Evolutionary conservation across 177 flowering plant species (phyloP).

Genomic region (Vitis hybrid): DNA sequence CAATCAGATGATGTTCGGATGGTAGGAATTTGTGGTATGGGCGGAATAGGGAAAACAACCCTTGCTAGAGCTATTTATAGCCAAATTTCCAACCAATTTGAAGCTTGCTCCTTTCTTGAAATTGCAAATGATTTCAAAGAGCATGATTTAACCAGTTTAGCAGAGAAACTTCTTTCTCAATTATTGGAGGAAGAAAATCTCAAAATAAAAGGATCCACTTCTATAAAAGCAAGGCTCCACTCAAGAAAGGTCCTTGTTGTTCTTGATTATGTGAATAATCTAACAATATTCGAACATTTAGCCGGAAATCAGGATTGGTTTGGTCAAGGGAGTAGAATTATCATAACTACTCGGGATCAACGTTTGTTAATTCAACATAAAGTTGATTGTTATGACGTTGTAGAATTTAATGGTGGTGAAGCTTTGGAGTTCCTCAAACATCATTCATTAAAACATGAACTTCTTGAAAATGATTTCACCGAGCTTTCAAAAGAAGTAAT

Average conservation of each 20-base stretch:
- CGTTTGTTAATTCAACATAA: rapidly evolving
- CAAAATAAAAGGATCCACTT: background rate
- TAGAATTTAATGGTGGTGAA: background rate
- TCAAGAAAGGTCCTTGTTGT: slow-evolving; percentile 12
- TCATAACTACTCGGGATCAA: slow-evolving; percentile 4
- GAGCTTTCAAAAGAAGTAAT: background rate
- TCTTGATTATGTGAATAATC: slow-evolving; percentile 16
- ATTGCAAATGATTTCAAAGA: slow-evolving; percentile 6
- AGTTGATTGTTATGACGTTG: background rate
- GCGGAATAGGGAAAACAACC: slow-evolving; percentile 22
- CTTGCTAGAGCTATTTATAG: slow-evolving; percentile 9
- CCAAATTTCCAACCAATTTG: background rate
- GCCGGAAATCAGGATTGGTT: slow-evolving; percentile 1
- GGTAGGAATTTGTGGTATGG: slow-evolving; percentile 19
- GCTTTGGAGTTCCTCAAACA: background rate
- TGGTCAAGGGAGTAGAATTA: slow-evolving; percentile 19
- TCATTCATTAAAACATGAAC: background rate
- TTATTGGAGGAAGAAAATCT: background rate
- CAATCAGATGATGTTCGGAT: background rate
- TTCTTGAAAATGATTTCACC: background rate
- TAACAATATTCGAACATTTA: background rate
- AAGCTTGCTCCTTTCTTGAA: background rate
- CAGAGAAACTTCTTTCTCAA: background rate
- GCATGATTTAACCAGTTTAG: background rate
- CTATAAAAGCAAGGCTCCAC: background rate